Evolutionary conservation across 495 filamentous ascomycete species (phyloP), one percentile per base, ranked within the genome.

Genomic region (Podospora appendiculata): DNA sequence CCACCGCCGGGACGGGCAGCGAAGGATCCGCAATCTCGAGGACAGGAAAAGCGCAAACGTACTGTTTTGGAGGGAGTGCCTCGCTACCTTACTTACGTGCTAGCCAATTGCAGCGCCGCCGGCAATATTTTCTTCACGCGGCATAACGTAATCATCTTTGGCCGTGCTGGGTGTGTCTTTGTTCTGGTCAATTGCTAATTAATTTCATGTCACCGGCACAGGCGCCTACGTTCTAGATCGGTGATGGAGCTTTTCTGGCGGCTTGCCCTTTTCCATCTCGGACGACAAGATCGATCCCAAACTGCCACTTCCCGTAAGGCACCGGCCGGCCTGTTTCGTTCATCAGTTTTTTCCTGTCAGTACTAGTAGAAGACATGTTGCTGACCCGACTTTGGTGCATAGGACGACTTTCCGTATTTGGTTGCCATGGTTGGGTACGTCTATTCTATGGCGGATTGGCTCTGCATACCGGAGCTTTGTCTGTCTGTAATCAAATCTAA

Each of bases 211-310:
- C 2, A 25, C 25, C 5, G 25, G 25, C 25, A 25, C 25, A 25
- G 25, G 25, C 25, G 76, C 87, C 8, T 92, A 90, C 56, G 83
- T 85, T 25, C 71, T 95, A 48, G 89, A 95, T 61, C 71, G 87
- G 16, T 73, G 89, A 14, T 93, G 88, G 87, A 87, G 84, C 58
- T 84, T 93, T 34, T 84, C 85, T 12, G 88, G 85, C 0, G 89
- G 89, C 8, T 68, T 93, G 63, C 88, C 88, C 0, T 93, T 89
- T 69, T 84, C 84, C 10, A 77, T 89, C 40, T 86, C 89, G 55
- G 89, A 95, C 58, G 79, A 85, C 41, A 88, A 92, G 67, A 87
- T 95, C 51, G 89, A 95, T 56, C 82, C 86, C 0, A 80, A 77
- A 44, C 64, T 94, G 34, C 86, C 86, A 4, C 84, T 84, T 55